Evolutionary conservation across 2,329 filamentous ascomycete species (phyloP).

Genomic region (Aspergillus aculeatus): DNA sequence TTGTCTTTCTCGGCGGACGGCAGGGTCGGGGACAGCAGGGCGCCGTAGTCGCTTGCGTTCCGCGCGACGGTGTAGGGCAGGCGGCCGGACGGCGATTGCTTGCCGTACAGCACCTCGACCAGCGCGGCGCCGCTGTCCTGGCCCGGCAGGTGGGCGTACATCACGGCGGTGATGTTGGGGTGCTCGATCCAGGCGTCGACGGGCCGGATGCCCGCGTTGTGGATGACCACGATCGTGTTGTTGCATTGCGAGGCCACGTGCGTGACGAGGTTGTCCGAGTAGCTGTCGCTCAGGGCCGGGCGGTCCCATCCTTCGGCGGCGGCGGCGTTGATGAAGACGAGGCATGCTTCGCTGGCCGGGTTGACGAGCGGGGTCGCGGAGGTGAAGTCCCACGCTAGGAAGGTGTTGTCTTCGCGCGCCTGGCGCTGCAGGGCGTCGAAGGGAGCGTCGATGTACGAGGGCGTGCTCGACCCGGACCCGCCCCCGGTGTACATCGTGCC

Average conservation of each 20-base stretch:
- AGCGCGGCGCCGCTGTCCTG: slow-evolving; percentile 60
- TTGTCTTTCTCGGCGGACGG: not conserved
- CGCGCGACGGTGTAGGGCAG: slow-evolving; percentile 58
- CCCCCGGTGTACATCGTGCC: slow-evolving; percentile 50
- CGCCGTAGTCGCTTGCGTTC: slow-evolving; percentile 56
- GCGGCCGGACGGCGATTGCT: slow-evolving; percentile 25
- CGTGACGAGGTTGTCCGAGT: slow-evolving; percentile 55
- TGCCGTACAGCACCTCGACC: slow-evolving; percentile 57
- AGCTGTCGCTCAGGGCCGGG: slow-evolving; percentile 29
- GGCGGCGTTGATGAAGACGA: slow-evolving; percentile 61
- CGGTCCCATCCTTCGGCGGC: slow-evolving; percentile 38
- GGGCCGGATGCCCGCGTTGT: slow-evolving; percentile 61
- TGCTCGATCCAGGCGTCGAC: slow-evolving; percentile 59
- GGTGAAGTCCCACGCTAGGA: slow-evolving; percentile 60
- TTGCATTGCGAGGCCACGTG: slow-evolving; percentile 59
- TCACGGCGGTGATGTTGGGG: slow-evolving; percentile 60
- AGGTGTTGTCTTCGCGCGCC: slow-evolving; percentile 56
- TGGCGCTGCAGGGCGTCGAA: slow-evolving; percentile 56
- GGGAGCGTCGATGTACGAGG: slow-evolving; percentile 52
- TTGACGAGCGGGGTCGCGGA: slow-evolving; percentile 51
- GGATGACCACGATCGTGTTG: slow-evolving; percentile 64
- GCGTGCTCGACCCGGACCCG: slow-evolving; percentile 51
- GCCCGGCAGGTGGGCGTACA: slow-evolving; percentile 63
- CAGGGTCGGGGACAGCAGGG: not conserved
- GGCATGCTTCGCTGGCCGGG: slow-evolving; percentile 20